A percentile compares a stretch with the other conserved stretches of the same genome.
Evolutionary conservation across 345 rosid genomes (phyloP).

Genomic region (Corchorus capsularis): DNA sequence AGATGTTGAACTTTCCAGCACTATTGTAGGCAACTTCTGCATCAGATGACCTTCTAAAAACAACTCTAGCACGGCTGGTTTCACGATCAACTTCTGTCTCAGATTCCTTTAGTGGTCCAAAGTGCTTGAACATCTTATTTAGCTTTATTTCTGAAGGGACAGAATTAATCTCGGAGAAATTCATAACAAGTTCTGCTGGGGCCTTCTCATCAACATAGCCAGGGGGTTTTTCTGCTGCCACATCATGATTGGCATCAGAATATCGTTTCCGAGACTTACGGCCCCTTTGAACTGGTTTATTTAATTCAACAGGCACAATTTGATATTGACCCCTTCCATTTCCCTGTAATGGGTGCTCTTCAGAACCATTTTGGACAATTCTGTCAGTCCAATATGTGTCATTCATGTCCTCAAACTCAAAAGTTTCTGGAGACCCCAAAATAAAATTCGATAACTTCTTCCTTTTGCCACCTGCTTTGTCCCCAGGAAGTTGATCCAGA

Average conservation of each 20-base stretch:
- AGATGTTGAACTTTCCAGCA: conserved; percentile 74
- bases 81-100: conserved; percentile 76
- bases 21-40: conserved; percentile 84
- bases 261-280: conserved; percentile 64
- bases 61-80: conserved; percentile 84
- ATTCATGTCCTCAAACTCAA: conserved; percentile 89
- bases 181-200: conserved; percentile 83
- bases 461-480: conserved; percentile 49
- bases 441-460: conserved; percentile 40
- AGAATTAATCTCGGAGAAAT: conserved; percentile 59
- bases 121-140: conserved; percentile 80
- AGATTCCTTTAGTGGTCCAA: conserved; percentile 74
- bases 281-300: conserved; percentile 51
- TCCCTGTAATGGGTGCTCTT: conserved; percentile 59
- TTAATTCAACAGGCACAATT: conserved; percentile 53
- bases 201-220: conserved; percentile 56
- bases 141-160: conserved; percentile 77
- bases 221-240: conserved; percentile 44
- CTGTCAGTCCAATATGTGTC: conserved; percentile 97
- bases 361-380: conserved; percentile 83
- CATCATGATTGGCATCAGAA: conserved; percentile 47
- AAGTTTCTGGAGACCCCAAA: conserved; percentile 63
- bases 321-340: conserved; percentile 47
- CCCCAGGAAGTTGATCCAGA: conserved; percentile 39
- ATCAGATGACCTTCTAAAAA: conserved; percentile 68